Evolutionary conservation across 345 rosid genomes (phyloP).

Genomic region (Punica granatum): DNA sequence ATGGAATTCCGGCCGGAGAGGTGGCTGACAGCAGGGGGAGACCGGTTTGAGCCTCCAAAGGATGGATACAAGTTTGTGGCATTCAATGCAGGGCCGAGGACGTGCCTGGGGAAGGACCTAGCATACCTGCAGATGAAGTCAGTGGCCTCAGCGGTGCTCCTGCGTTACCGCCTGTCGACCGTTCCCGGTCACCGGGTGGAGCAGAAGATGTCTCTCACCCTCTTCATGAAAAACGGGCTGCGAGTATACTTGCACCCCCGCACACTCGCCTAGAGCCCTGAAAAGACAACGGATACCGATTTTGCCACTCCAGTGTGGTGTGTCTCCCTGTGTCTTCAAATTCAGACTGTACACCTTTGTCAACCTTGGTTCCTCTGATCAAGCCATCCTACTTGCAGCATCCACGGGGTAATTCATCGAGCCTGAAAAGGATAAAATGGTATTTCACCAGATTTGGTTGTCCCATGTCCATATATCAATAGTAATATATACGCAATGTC

Average conservation of each 20-base stretch:
- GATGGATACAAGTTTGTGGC: constrained; percentile 83
- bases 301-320: not conserved
- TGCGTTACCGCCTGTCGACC: constrained; percentile 60
- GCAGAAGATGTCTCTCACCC: constrained; percentile 91
- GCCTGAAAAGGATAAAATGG: not conserved
- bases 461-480: constrained; percentile 4
- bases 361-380: no score
- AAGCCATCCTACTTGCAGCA: no score
- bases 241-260: constrained; percentile 70
- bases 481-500: not conserved
- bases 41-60: constrained; percentile 54
- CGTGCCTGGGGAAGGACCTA: constrained; percentile 86
- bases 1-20: constrained; percentile 74
- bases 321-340: not conserved
- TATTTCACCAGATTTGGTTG: not conserved
- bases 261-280: constrained; percentile 14
- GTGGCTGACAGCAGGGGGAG: constrained; percentile 58
- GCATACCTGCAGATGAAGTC: constrained; percentile 95
- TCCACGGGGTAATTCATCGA: no score
- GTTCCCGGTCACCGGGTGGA: constrained; percentile 76
- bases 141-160: constrained; percentile 76
- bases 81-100: constrained; percentile 89
- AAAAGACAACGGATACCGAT: not conserved
- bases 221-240: constrained; percentile 92
- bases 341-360: not conserved